phyloP scores from a whole-genome alignment of 371 early-diverging fungal genomes.

The Lichtheimia corymbifera region DNA sequence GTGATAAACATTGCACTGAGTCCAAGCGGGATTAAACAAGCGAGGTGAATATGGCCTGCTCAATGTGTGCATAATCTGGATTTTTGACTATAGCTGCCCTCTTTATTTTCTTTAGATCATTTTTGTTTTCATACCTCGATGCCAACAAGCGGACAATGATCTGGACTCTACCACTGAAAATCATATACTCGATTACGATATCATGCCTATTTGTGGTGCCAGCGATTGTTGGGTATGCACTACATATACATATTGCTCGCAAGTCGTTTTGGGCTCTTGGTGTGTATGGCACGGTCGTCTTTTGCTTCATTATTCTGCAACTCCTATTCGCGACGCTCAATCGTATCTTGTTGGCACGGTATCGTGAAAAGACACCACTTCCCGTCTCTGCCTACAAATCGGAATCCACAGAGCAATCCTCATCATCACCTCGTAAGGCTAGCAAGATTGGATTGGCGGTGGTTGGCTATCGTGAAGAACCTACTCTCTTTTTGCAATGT shows the following conservation, averaged over 20 bases:
- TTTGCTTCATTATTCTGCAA: slow-evolving; percentile 41
- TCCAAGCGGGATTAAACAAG: too few species aligned
- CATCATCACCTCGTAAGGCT: slow-evolving; percentile 16
- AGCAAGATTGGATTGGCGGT: slow-evolving; percentile 49
- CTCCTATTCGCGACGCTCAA: slow-evolving; percentile 45
- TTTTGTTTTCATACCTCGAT: neutral
- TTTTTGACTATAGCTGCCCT: too few species aligned
- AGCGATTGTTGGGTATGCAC: slow-evolving; percentile 45
- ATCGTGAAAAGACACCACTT: slow-evolving; percentile 8
- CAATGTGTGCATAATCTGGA: too few species aligned
- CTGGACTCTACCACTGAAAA: slow-evolving; percentile 46
- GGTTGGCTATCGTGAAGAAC: slow-evolving; percentile 69
- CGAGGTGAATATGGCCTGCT: too few species aligned
- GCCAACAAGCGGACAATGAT: slow-evolving; percentile 7
- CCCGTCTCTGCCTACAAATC: slow-evolving; percentile 1
- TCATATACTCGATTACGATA: slow-evolving; percentile 39
- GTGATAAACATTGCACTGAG: too few species aligned
- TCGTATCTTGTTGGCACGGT: slow-evolving; percentile 24
- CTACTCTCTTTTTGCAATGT: slow-evolving; percentile 54
- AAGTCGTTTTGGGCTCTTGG: slow-evolving; percentile 40
- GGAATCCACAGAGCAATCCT: slow-evolving; percentile 4
- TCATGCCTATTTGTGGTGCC: slow-evolving; percentile 48
- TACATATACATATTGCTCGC: slow-evolving; percentile 29
- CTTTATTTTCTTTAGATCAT: neutral
- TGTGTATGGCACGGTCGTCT: slow-evolving; percentile 45